These are phyloP conservation scores for Hysterangium stoloniferum DNA, from an alignment of 768 basidiomycete genomes.

Conservation along the genomic window DNA sequence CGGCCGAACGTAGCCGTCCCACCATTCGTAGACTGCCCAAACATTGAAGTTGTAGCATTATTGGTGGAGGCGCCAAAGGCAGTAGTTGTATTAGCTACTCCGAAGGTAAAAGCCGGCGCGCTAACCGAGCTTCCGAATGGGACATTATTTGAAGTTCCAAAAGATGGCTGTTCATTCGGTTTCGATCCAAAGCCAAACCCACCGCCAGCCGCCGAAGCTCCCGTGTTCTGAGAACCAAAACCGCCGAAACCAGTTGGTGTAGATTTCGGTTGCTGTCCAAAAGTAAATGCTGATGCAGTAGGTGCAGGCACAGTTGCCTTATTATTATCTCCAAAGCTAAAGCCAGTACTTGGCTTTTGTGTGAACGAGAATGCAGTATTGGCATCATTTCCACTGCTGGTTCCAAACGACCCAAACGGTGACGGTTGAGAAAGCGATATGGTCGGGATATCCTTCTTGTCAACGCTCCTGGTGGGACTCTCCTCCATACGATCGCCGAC, in stretches of 20 bases:
- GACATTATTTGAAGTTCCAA: neutral
- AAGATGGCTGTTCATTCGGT: neutral
- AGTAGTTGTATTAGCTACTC: no score
- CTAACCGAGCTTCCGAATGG: neutral
- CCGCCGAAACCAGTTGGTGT: conserved; percentile 17
- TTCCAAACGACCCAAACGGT: conserved; percentile 20
- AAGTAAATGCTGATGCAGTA: conserved; percentile 31
- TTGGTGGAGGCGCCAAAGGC: neutral
- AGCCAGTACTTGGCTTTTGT: conserved; percentile 11
- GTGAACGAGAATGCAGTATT: conserved; percentile 25
- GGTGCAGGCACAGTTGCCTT: neutral
- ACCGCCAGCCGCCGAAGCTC: conserved; percentile 25
- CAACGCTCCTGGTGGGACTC: conserved; percentile 60
- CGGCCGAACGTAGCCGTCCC: conserved; percentile 29
- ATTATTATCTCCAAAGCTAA: no score
- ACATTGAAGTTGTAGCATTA: neutral
- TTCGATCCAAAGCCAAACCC: conserved; percentile 9
- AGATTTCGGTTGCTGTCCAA: conserved; percentile 29
- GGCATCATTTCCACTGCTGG: conserved; percentile 23
- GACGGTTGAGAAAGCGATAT: conserved; percentile 10
- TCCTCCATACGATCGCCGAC: conserved; percentile 62
- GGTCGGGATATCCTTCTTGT: conserved; percentile 4
- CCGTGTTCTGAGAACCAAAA: conserved; percentile 25
- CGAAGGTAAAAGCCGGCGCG: neutral
- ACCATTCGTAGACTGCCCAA: neutral